Evolutionary conservation across 176 grass and related monocot genomes (phyloP), one percentile per base, ranked within the genome.

Genomic region (Musa beccarii): DNA sequence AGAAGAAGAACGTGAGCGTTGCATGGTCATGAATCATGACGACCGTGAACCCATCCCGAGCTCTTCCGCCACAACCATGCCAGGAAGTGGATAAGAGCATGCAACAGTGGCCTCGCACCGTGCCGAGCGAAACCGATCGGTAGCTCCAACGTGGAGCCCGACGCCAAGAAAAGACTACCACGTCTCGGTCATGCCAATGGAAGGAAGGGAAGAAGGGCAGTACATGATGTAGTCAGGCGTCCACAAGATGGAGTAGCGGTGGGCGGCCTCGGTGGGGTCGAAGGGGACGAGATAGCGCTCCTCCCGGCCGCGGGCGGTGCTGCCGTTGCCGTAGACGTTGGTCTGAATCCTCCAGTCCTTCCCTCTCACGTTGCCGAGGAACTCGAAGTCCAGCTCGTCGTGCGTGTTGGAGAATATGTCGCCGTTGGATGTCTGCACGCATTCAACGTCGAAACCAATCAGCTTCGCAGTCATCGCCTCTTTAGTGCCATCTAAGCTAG

Each of bases 301-400:
- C 81, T 96, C 92, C 1, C 92, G 85, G 61, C 92, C 92, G 10
- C 89, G 82, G 69, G 66, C 53, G 63, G 83, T 90, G 89, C 92
- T 96, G 49, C 89, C 92, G 54, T 96, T 96, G 62, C 92, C 92
- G 74, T 96, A 96, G 53, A 96, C 53, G 65, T 96, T 96, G 43
- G 92, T 96, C 82, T 96, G 92, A 0, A 92, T 52, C 66, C 76
- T 84, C 92, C 92, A 96, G n/a, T 75, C 84, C 66, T 87, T 86
- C 10, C 89, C 92, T 3, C 59, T 86, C 1, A 82, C 74, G 74
- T 89, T 92, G 72, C 89, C 92, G 63, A 96, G 70, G 61, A 96
- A 81, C 89, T 96, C 92, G 19, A 92, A 92, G 75, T 96, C 92
- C 69, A 96, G 68, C 79, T 92, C 92, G 76, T 96, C 89, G 75